Percentiles rank a stretch among this genome's conserved stretches.
phyloP scores from a whole-genome alignment of 129 eudicot species.

The Flaveria trinervia region DNA sequence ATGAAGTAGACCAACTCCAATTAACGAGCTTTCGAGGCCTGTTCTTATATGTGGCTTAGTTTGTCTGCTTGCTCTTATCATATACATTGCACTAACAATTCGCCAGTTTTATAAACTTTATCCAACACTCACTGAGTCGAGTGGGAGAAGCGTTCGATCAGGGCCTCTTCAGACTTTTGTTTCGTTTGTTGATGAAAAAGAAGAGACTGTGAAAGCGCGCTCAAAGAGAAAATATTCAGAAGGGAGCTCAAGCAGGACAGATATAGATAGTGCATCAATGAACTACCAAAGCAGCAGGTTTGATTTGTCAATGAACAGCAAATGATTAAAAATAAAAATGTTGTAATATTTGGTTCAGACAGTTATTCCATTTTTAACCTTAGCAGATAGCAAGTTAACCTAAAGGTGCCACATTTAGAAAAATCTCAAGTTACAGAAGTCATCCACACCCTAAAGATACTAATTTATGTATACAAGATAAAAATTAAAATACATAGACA shows the following conservation, averaged over 20 bases:
- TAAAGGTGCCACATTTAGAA: conserved; percentile 10
- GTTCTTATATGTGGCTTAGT: conserved; percentile 61
- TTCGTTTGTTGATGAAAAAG: conserved; percentile 62
- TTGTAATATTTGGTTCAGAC: conserved; percentile 9
- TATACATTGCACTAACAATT: conserved; percentile 39
- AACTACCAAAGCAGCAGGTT: conserved; percentile 24
- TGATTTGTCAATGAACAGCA: conserved; percentile 27
- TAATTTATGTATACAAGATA: not conserved
- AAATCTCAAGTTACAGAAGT: conserved; percentile 7
- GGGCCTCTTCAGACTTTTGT: conserved; percentile 51
- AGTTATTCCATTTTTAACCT: conserved; percentile 1
- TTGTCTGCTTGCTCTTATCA: conserved; percentile 56
- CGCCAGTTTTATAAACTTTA: conserved; percentile 39
- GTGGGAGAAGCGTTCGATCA: conserved; percentile 40
- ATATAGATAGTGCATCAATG: conserved; percentile 30
- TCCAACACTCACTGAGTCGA: conserved; percentile 32
- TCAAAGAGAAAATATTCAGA: conserved; percentile 50
- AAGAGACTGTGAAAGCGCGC: conserved; percentile 41
- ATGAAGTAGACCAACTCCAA: conserved; percentile 58
- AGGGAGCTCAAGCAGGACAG: conserved; percentile 28
- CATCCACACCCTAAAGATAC: conserved; percentile 10
- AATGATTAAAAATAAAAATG: not conserved
- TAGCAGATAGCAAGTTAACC: conserved; percentile 7
- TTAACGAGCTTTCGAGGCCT: conserved; percentile 75
- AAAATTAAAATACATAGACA: not conserved